These are phyloP conservation scores for Xylariaceae sp. DNA, from an alignment of 2,329 filamentous ascomycete species.

Conservation along the genomic window DNA sequence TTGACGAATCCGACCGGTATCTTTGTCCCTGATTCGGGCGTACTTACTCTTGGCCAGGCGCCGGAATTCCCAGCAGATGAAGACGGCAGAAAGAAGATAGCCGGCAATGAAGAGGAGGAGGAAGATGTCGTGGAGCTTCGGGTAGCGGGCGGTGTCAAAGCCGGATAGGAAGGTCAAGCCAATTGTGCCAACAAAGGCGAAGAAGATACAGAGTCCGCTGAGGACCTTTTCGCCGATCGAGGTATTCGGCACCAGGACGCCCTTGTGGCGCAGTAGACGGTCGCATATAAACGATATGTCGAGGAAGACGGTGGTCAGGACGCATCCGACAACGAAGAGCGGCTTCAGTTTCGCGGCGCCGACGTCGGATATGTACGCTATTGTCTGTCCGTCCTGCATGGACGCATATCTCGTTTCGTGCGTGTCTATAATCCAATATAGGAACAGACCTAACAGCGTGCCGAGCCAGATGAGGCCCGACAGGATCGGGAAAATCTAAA, in stretches of 20 bases:
- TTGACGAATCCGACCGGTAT: neutral
- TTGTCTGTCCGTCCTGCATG: conserved; percentile 52
- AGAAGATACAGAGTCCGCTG: conserved; percentile 55
- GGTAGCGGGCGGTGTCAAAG: conserved; percentile 74
- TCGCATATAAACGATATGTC: conserved; percentile 76
- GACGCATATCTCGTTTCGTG: conserved; percentile 53
- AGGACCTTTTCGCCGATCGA: conserved; percentile 58
- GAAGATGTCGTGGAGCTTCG: conserved; percentile 66
- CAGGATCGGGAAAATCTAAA: conserved; percentile 61
- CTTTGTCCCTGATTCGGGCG: no score
- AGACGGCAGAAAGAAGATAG: conserved; percentile 79
- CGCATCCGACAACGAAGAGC: conserved; percentile 68
- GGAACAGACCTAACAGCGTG: conserved; percentile 63
- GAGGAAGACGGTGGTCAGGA: conserved; percentile 70
- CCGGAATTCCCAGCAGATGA: conserved; percentile 87
- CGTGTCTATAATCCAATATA: conserved; percentile 59
- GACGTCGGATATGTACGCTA: conserved; percentile 70
- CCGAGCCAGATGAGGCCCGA: conserved; percentile 60
- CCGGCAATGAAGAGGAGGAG: conserved; percentile 78
- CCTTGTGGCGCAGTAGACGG: conserved; percentile 76
- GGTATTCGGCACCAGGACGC: conserved; percentile 70
- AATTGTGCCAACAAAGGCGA: conserved; percentile 67
- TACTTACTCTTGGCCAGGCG: conserved; percentile 66
- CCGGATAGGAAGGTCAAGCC: conserved; percentile 79
- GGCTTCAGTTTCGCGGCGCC: conserved; percentile 62